These are phyloP conservation scores for Gastrodia elata DNA, from an alignment of 106 monocot species.

Conservation along the genomic window DNA sequence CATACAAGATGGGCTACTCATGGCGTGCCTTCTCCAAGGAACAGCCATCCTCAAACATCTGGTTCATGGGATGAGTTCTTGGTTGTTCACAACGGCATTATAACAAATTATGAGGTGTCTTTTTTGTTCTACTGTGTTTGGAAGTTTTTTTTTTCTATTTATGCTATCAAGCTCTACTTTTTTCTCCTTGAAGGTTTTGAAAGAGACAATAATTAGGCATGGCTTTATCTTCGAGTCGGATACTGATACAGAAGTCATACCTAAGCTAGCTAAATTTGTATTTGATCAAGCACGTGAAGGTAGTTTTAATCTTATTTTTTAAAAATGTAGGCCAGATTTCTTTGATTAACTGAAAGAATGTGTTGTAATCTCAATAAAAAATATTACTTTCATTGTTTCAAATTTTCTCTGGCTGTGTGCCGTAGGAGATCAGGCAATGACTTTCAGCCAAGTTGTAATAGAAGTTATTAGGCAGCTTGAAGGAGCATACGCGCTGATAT, in stretches of 20 bases:
- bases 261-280: conserved; percentile 95
- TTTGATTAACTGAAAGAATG: neutral
- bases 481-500: conserved; percentile 97
- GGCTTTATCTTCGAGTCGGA: conserved; percentile 95
- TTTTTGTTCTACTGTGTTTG: neutral
- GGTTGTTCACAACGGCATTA: conserved; percentile 98
- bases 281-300: conserved; percentile 82
- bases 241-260: conserved; percentile 99
- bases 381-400: neutral
- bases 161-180: neutral
- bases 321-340: neutral
- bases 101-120: conserved; percentile 95
- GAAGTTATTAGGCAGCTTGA: conserved; percentile 98
- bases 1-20: conserved; percentile 99
- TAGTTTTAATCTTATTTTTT: conserved; percentile 11
- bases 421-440: conserved; percentile 58
- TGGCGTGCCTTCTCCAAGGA: conserved; percentile 90
- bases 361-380: neutral
- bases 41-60: conserved; percentile 95
- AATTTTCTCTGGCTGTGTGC: conserved; percentile 9
- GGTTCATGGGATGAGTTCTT: conserved; percentile 71
- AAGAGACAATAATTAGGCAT: conserved; percentile 84
- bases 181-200: conserved; percentile 52
- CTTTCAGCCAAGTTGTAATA: conserved; percentile 92
- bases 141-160: neutral